Conservation (phyloP, 768 basidiomycete genomes). For the Termitomyces eurrhizus region DNA sequence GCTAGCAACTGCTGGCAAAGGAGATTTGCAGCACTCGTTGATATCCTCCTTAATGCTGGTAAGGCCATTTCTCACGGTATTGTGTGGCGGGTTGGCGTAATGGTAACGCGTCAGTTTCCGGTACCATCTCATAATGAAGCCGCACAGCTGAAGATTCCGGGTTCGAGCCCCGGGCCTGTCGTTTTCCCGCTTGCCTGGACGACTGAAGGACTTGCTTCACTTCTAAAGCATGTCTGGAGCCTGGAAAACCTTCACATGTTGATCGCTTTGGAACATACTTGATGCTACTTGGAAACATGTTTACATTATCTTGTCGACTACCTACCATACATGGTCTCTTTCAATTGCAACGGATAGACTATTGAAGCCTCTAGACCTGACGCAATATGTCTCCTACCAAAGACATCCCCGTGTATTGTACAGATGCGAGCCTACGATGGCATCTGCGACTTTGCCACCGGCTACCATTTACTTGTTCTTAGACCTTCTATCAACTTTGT, state of each 20-base stretch:
- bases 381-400: background rate
- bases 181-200: background rate
- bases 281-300: too few species aligned
- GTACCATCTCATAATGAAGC: background rate
- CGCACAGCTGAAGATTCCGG: slow-evolving; percentile 23
- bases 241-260: too few species aligned
- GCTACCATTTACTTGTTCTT: background rate
- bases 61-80: background rate
- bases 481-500: background rate
- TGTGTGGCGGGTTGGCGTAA: slow-evolving; percentile 19
- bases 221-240: too few species aligned
- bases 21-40: too few species aligned
- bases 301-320: too few species aligned
- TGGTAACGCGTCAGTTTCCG: slow-evolving; percentile 22
- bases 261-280: too few species aligned
- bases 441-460: background rate
- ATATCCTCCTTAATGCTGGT: background rate
- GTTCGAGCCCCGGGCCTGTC: slow-evolving; percentile 28
- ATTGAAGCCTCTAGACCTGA: background rate
- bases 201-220: too few species aligned
- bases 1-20: too few species aligned
- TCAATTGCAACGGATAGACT: background rate
- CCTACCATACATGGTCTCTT: background rate
- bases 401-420: background rate
- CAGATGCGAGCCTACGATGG: background rate